Evolutionary conservation across 2,329 filamentous ascomycete genomes (phyloP), one percentile per base, ranked within the genome.

Genomic region (Apiospora phragmitis): DNA sequence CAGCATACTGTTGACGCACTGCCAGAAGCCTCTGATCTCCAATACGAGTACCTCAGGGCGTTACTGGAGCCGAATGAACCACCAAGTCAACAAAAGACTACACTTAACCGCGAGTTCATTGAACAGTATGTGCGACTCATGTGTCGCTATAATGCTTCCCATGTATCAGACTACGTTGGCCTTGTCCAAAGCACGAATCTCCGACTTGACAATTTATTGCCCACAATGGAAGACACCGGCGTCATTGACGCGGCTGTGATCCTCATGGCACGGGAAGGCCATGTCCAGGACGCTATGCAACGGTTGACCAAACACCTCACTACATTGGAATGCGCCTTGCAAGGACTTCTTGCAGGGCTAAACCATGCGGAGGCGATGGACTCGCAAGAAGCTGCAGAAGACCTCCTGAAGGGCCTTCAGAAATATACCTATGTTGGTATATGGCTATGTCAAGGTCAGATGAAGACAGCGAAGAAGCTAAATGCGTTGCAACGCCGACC

Each of bases 371-470:
- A 92, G 70, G 83, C 86, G 1, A 81, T 84, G 1, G 78, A 83
- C 32, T 26, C 35, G 21, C 42, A 73, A 91, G 89, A 92, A 73
- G 89, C 92, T 0, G 89, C 92, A 0, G 89, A 92, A 70, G 92
- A 95, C 70, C 85, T 97, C 1, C 85, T 97, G 4, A 88, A 90
- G 70, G 91, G 92, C 0, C 83, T 99, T 24, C 91, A 97, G 72
- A 98, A 97, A 79, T 98, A 97, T 81, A 90, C 92, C 1, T 92
- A 94, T 73, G 94, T 99, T 1, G 96, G 97, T 18, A 95, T 97
- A 68, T 99, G 96, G 96, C 85, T 99, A 16, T 98, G 96, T 76
- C 94, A 97, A 81, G 90, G 92, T 1, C 94, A 97, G 79, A 94
- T 90, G 67, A 93, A 92, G 76, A 88, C 87, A 0, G 81, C 84